phyloP scores from a whole-genome alignment of 495 filamentous ascomycete species.

The Cercophora samala region DNA sequence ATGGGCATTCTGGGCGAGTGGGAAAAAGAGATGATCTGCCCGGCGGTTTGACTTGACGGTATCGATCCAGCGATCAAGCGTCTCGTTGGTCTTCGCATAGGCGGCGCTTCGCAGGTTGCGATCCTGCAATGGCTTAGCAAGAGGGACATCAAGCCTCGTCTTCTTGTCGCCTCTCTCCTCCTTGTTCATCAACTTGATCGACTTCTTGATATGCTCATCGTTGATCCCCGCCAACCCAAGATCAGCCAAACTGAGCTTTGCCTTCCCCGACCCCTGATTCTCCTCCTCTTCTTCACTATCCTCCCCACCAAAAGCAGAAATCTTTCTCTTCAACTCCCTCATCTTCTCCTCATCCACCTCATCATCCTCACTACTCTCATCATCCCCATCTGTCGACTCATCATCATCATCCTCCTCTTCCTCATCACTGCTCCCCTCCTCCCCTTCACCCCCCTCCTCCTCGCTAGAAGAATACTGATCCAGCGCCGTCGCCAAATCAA shows the following conservation, averaged over 20 bases:
- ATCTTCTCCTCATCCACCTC: constrained; percentile 58
- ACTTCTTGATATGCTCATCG: constrained; percentile 73
- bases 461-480: constrained; percentile 62
- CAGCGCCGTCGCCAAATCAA: constrained; percentile 78
- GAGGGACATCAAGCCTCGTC: constrained; percentile 77
- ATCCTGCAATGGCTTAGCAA: constrained; percentile 88
- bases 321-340: constrained; percentile 63
- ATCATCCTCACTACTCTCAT: constrained; percentile 50
- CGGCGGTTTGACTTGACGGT: constrained; percentile 91
- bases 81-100: constrained; percentile 87
- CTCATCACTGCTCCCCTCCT: constrained; percentile 10
- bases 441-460: background rate
- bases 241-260: constrained; percentile 78
- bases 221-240: constrained; percentile 66
- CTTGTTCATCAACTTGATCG: constrained; percentile 65
- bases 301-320: constrained; percentile 59
- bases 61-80: constrained; percentile 83
- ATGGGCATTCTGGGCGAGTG: constrained; percentile 68
- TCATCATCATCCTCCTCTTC: constrained; percentile 41
- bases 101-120: constrained; percentile 78
- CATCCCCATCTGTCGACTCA: constrained; percentile 44
- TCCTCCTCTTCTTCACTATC: constrained; percentile 31
- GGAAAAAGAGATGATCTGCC: constrained; percentile 90
- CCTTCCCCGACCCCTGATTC: constrained; percentile 45
- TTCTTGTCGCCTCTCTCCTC: constrained; percentile 50